These are phyloP conservation scores for Fusarium brevicatenulatum DNA, from an alignment of 2,329 filamentous ascomycete genomes.

Conservation along the genomic window DNA sequence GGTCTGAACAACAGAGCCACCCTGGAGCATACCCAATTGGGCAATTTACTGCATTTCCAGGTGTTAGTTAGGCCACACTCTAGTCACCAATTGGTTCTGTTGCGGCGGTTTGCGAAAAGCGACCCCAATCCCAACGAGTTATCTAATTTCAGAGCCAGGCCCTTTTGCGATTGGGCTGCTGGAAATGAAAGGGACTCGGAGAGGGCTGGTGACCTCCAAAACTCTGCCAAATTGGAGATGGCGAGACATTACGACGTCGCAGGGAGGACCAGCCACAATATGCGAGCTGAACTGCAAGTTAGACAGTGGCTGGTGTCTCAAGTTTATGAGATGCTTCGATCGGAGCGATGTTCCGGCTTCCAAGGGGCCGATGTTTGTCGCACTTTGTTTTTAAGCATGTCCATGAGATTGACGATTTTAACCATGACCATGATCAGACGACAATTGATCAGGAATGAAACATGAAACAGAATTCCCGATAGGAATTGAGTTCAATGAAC, in stretches of 20 bases:
- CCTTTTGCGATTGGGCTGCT: not conserved
- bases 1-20: not conserved
- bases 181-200: not conserved
- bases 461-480: slow-evolving; percentile 12
- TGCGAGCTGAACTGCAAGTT: slow-evolving; percentile 12
- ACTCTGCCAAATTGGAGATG: slow-evolving; percentile 3
- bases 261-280: slow-evolving; percentile 27
- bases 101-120: not conserved
- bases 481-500: not conserved
- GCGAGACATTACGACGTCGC: slow-evolving; percentile 4
- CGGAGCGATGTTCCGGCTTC: not conserved
- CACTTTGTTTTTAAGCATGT: not conserved
- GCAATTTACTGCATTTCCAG: not conserved
- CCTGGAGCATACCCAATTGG: not conserved
- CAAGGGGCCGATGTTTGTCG: not conserved
- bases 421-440: slow-evolving; percentile 3
- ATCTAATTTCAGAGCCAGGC: slow-evolving; percentile 19
- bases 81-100: not conserved
- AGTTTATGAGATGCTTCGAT: not conserved
- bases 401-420: not conserved
- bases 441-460: not conserved
- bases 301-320: slow-evolving; percentile 17
- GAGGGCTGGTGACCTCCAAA: slow-evolving; percentile 3
- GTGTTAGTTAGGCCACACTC: not conserved
- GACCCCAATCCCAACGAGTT: not conserved